A percentile compares a stretch with the other conserved stretches of the same genome.
These are phyloP conservation scores for Plantago ovata DNA, from an alignment of 257 asterid genomes.

Conservation along the genomic window DNA sequence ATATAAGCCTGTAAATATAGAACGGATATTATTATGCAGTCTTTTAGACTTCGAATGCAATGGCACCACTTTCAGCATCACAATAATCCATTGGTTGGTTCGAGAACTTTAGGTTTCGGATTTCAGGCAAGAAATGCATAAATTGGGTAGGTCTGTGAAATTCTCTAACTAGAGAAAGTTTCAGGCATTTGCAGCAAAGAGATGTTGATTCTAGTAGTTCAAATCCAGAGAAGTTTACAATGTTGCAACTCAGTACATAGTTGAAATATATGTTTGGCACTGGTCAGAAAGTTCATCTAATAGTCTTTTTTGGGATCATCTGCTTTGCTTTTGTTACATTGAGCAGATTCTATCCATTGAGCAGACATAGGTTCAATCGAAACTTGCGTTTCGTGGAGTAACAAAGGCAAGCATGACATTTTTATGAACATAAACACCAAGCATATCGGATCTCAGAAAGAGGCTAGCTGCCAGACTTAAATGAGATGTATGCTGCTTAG, in stretches of 20 bases:
- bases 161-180: background rate
- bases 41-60: slow-evolving; percentile 6
- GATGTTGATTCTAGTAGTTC: background rate
- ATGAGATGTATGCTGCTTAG: too few relatives aligned
- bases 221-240: too few relatives aligned
- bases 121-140: slow-evolving; percentile 12
- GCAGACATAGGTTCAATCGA: too few relatives aligned
- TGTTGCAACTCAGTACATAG: background rate
- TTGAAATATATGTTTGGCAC: background rate
- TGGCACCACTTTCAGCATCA: background rate
- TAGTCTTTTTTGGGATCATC: background rate
- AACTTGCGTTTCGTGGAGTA: too few relatives aligned
- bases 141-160: background rate
- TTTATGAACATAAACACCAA: too few relatives aligned
- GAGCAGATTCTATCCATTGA: too few relatives aligned
- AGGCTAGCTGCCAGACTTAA: too few relatives aligned
- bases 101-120: slow-evolving; percentile 1
- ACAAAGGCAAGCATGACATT: too few relatives aligned
- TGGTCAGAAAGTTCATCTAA: background rate
- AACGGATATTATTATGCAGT: background rate
- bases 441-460: too few relatives aligned
- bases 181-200: background rate
- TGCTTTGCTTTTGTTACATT: slow-evolving; percentile 4
- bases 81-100: background rate
- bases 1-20: slow-evolving; percentile 53